Conservation (phyloP, 225 moss, liverwort and hornwort species). For the Marchantia polymorpha region DNA sequence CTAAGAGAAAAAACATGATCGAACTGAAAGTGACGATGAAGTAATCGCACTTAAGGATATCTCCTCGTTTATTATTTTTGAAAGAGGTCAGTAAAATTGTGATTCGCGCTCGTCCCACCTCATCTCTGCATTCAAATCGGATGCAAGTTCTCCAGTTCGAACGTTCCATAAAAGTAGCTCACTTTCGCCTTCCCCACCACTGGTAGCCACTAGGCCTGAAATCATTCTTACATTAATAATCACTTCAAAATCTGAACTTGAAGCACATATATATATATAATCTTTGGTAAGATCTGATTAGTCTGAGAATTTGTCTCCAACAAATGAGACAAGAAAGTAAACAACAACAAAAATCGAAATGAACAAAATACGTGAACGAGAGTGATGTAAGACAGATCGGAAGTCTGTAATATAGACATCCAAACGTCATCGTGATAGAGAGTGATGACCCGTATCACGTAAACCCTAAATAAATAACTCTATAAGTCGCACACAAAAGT, state of each 20-base stretch:
- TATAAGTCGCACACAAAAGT: background rate
- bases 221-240: too few species aligned
- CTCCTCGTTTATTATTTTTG: too few species aligned
- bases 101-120: slow-evolving; percentile 32
- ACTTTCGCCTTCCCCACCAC: slow-evolving; percentile 87
- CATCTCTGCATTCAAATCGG: slow-evolving; percentile 59
- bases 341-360: too few species aligned
- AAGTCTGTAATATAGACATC: too few species aligned
- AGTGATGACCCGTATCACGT: background rate
- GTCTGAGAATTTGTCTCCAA: too few species aligned
- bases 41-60: too few species aligned
- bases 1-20: background rate
- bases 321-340: too few species aligned
- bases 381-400: too few species aligned
- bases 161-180: slow-evolving; percentile 83
- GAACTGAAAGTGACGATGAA: background rate
- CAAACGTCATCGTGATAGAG: background rate
- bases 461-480: background rate
- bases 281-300: too few species aligned
- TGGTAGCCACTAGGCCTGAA: slow-evolving; percentile 83
- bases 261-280: too few species aligned
- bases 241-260: too few species aligned
- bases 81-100: background rate
- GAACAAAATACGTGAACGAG: too few species aligned
- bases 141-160: slow-evolving; percentile 69